phyloP scores from a whole-genome alignment of 2,329 filamentous ascomycete genomes.

The Fusarium pseudograminearum region DNA sequence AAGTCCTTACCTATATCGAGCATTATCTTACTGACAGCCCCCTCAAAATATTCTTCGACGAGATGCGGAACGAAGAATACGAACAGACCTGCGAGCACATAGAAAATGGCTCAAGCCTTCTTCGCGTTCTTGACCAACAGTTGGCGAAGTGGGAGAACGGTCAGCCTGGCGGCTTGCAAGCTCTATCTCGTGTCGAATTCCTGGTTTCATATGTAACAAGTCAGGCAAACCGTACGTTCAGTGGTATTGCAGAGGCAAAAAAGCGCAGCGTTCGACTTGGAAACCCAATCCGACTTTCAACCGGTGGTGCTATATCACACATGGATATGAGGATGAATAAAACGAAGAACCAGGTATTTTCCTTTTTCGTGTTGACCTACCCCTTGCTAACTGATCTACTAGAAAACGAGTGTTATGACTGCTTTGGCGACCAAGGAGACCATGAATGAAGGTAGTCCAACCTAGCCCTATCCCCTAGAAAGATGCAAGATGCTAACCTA shows the following conservation, averaged over 20 bases:
- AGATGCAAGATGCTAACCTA: not conserved
- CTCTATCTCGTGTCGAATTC: constrained; percentile 72
- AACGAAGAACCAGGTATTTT: constrained; percentile 51
- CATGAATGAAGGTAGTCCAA: constrained; percentile 53
- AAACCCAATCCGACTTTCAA: constrained; percentile 60
- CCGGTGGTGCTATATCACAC: constrained; percentile 60
- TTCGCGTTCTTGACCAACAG: constrained; percentile 64
- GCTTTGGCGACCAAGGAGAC: constrained; percentile 57
- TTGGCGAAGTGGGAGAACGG: constrained; percentile 61
- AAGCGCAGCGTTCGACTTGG: constrained; percentile 76
- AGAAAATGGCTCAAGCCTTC: constrained; percentile 59
- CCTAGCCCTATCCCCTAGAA: no score
- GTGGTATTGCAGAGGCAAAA: constrained; percentile 76
- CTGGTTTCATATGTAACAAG: constrained; percentile 69
- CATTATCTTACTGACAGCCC: constrained; percentile 75
- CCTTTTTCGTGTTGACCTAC: not conserved
- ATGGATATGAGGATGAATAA: constrained; percentile 70
- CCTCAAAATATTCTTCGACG: constrained; percentile 70
- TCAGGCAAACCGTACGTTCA: constrained; percentile 72
- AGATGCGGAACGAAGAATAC: constrained; percentile 63
- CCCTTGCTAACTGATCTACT: constrained; percentile 27
- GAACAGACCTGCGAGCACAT: constrained; percentile 59
- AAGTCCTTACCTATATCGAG: constrained; percentile 82
- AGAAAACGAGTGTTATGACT: constrained; percentile 56
- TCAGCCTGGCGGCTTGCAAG: constrained; percentile 59